Evolutionary conservation across 257 asterid species (phyloP).

Genomic region (Jacaranda mimosifolia): DNA sequence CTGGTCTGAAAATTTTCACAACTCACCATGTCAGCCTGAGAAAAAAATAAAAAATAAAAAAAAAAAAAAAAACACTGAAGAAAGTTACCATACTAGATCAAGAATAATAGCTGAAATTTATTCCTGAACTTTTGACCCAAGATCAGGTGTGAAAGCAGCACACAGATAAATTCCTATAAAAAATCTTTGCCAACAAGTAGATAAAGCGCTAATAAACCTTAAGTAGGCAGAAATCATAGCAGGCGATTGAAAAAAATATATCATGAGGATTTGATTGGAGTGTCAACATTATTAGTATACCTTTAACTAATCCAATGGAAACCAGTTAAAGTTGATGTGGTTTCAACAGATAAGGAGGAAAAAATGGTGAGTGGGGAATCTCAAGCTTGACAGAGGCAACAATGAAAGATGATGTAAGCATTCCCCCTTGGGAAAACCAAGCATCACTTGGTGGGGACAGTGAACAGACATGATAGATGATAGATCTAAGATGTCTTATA

Average conservation of each 20-base stretch:
- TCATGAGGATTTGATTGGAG: conserved; percentile 40
- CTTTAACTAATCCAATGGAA: conserved; percentile 44
- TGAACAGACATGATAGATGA: conserved; percentile 47
- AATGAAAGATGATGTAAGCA: conserved; percentile 63
- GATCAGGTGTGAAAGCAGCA: conserved; percentile 32
- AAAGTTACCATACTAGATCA: conserved; percentile 32
- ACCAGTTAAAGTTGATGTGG: conserved; percentile 45
- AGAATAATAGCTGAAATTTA: conserved; percentile 36
- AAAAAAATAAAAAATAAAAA: no score
- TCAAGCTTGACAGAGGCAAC: conserved; percentile 56
- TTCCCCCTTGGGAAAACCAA: conserved; percentile 53
- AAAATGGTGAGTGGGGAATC: conserved; percentile 68
- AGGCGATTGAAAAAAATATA: conserved; percentile 43
- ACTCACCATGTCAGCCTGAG: conserved; percentile 30
- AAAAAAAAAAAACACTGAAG: conserved; percentile 20
- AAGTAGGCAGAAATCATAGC: conserved; percentile 42
- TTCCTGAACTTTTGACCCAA: conserved; percentile 26
- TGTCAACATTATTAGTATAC: conserved; percentile 44
- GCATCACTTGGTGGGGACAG: conserved; percentile 72
- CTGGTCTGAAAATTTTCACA: conserved; percentile 40
- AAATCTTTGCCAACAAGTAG: conserved; percentile 17
- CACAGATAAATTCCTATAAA: conserved; percentile 7
- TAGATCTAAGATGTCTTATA: conserved; percentile 52
- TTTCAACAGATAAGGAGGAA: conserved; percentile 49
- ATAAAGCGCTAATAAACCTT: conserved; percentile 21